Percentiles rank a stretch among this genome's conserved stretches.
Conservation (phyloP, 208 protist species). For the Trypanosoma avium region DNA sequence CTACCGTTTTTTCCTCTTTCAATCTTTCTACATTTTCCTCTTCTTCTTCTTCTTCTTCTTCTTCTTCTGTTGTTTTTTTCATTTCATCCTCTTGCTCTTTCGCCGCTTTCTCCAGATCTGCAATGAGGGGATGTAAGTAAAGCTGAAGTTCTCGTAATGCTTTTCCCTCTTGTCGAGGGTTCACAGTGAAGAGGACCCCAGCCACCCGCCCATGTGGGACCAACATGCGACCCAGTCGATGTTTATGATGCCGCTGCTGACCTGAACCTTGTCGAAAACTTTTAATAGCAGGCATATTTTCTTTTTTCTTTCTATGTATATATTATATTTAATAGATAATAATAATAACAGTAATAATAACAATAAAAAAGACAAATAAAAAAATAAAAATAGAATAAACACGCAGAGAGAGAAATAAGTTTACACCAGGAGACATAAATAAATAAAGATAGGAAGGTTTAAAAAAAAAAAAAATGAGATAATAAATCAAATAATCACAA, state of each 20-base stretch:
- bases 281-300: conserved; percentile 4
- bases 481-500: too few relatives aligned
- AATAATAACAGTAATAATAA: too few relatives aligned
- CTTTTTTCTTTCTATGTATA: background rate
- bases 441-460: too few relatives aligned
- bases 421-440: too few relatives aligned
- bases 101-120: conserved; percentile 39
- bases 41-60: conserved; percentile 4
- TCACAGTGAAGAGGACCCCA: conserved; percentile 72
- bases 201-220: conserved; percentile 59
- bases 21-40: conserved; percentile 26
- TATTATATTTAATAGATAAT: background rate
- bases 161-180: conserved; percentile 58
- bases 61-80: conserved; percentile 1
- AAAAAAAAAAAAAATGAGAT: too few relatives aligned
- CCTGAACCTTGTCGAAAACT: conserved; percentile 20
- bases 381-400: background rate
- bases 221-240: conserved; percentile 57
- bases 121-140: conserved; percentile 58
- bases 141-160: conserved; percentile 74
- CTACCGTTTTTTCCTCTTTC: background rate
- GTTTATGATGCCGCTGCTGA: conserved; percentile 66
- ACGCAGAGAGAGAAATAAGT: background rate
- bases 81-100: background rate
- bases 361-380: too few relatives aligned